Conservation (phyloP, 345 rosid species). For the Citrus reticulata region DNA sequence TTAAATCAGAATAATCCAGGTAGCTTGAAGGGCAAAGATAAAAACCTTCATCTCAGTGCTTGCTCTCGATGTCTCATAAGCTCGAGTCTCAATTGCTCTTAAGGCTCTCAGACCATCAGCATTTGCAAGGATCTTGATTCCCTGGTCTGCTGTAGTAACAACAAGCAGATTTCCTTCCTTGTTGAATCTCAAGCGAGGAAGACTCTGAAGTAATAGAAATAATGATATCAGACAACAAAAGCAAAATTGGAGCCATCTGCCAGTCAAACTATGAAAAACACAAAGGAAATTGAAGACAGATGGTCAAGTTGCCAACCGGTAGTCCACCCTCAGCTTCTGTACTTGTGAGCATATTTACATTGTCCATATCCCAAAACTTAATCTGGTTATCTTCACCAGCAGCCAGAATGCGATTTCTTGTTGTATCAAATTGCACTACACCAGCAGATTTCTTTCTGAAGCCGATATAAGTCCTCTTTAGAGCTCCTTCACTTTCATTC, state of each 20-base stretch:
- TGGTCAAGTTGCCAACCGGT: slow-evolving; percentile 34
- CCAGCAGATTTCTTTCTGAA: slow-evolving; percentile 61
- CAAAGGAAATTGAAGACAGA: not conserved
- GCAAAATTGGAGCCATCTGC: not conserved
- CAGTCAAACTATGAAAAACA: not conserved
- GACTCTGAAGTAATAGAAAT: slow-evolving; percentile 30
- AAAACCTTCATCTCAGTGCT: slow-evolving; percentile 26
- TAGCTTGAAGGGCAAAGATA: not conserved
- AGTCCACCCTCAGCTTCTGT: slow-evolving; percentile 75
- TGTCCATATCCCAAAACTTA: slow-evolving; percentile 82
- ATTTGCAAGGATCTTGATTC: slow-evolving; percentile 60
- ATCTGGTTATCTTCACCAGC: slow-evolving; percentile 66
- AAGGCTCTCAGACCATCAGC: slow-evolving; percentile 51
- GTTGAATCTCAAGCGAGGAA: slow-evolving; percentile 69
- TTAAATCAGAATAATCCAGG: not conserved
- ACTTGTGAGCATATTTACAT: slow-evolving; percentile 38
- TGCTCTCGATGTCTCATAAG: slow-evolving; percentile 47
- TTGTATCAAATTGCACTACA: slow-evolving; percentile 67
- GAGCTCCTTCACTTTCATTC: slow-evolving; percentile 80
- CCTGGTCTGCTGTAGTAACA: slow-evolving; percentile 59
- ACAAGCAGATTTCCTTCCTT: slow-evolving; percentile 67
- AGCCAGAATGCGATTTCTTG: slow-evolving; percentile 60
- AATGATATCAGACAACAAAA: slow-evolving; percentile 10
- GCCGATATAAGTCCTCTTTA: slow-evolving; percentile 59
- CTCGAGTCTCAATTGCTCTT: slow-evolving; percentile 43